These are phyloP conservation scores for Symbiodinium natans DNA, from an alignment of 73 alveolate genomes.

Conservation along the genomic window DNA sequence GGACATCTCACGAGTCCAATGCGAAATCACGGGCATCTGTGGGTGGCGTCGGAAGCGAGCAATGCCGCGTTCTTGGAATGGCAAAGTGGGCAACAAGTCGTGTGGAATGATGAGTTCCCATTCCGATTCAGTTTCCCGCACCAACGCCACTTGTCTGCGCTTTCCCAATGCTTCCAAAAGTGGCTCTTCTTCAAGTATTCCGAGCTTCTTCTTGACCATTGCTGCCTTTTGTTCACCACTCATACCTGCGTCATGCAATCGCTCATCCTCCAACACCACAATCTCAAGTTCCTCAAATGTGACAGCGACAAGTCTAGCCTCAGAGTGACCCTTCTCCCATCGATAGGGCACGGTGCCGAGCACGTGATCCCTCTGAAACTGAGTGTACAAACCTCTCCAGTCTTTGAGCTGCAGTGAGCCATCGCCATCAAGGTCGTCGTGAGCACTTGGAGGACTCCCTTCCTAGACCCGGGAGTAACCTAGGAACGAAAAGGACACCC, in stretches of 20 bases:
- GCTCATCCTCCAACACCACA: not conserved
- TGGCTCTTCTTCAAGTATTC: not conserved
- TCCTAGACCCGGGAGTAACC: too few species aligned
- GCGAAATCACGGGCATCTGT: not conserved
- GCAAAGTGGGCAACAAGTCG: not conserved
- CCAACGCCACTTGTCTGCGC: not conserved
- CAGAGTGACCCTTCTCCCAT: not conserved
- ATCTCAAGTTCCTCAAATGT: slow-evolving; percentile 4
- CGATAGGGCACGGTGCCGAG: slow-evolving; percentile 43
- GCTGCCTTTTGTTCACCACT: not conserved
- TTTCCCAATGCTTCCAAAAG: slow-evolving; percentile 16
- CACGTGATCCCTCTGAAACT: slow-evolving; percentile 1
- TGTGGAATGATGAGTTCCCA: slow-evolving; percentile 25
- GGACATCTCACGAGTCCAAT: slow-evolving; percentile 23
- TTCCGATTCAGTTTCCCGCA: not conserved
- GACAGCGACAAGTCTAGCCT: not conserved
- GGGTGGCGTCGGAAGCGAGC: not conserved
- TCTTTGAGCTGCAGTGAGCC: not conserved
- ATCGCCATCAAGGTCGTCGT: not conserved
- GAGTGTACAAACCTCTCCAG: slow-evolving; percentile 22
- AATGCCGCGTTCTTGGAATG: not conserved
- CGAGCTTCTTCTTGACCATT: not conserved
- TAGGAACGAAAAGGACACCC: too few species aligned
- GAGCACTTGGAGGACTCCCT: too few species aligned
- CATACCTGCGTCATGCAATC: not conserved